phyloP scores from a whole-genome alignment of 331 rosid species.

The Pyracantha coccinea region DNA sequence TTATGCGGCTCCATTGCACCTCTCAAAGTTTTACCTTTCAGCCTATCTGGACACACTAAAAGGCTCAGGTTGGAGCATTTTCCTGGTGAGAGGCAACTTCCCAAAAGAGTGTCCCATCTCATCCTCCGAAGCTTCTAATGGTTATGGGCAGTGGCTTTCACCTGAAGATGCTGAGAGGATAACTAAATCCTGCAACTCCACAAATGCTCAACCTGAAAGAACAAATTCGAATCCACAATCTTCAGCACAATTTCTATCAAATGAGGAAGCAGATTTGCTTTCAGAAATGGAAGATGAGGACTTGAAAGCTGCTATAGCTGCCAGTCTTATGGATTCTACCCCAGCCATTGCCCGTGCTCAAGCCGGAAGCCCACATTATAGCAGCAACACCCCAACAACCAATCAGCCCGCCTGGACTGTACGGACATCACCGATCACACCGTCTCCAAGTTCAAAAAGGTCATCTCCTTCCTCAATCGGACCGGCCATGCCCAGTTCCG shows the following conservation, averaged over 20 bases:
- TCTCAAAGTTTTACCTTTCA: conserved; percentile 92
- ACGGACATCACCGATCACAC: conserved; percentile 56
- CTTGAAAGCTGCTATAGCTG: conserved; percentile 93
- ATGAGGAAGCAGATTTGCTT: conserved; percentile 43
- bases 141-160: conserved; percentile 91
- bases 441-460: conserved; percentile 60
- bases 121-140: conserved; percentile 82
- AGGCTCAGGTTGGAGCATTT: conserved; percentile 98
- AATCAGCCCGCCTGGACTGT: conserved; percentile 32
- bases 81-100: conserved; percentile 88
- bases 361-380: conserved; percentile 30
- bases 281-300: conserved; percentile 79
- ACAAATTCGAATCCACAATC: conserved; percentile 25
- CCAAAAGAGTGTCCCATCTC: conserved; percentile 88
- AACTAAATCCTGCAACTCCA: conserved; percentile 74
- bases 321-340: conserved; percentile 76
- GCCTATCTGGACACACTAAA: conserved; percentile 88
- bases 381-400: conserved; percentile 13
- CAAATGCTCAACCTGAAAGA: conserved; percentile 49
- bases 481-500: conserved; percentile 91
- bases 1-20: conserved; percentile 90
- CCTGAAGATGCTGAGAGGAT: conserved; percentile 98
- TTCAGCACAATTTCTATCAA: conserved; percentile 27
- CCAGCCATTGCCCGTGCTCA: conserved; percentile 5
- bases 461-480: conserved; percentile 58